Evolutionary conservation across 495 filamentous ascomycete genomes (phyloP), one percentile per base, ranked within the genome.

Genomic region (Xylaria grammica): DNA sequence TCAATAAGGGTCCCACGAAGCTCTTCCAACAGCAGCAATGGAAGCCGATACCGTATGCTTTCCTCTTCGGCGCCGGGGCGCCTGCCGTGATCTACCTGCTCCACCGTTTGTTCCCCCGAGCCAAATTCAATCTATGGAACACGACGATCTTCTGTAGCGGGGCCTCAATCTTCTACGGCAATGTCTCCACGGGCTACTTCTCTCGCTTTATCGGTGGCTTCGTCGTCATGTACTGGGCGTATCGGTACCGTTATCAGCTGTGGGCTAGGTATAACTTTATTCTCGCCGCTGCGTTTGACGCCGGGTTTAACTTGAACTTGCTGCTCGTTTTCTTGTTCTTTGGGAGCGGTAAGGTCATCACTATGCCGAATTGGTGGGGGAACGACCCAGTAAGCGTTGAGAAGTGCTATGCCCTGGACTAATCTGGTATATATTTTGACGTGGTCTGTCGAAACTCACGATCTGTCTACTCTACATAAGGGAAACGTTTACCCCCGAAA

Each of bases 321-420:
- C 64, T 86, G 62, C 72, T 86, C 22, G 80, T 85, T 27, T 86
- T 87, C 69, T 72, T 86, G 58, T 82, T 81, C 49, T 85, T 86
- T 51, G 80, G 81, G 0, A 76, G 79, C 15, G 83, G 78, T 0
- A 85, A 81, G 73, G 75, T 80, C 45, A 72, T 85, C 9, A 75
- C 71, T 29, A 86, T 86, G 84, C 82, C 84, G 32, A 72, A 82
- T 50, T 86, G 84, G 85, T 87, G 84, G 83, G 84, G 83, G 3
- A 86, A 87, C 53, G 72, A 75, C 34, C 67, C 70, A 11, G 60
- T 53, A 1, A 77, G 65, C 45, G 71, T 74, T 29, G 77, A 79
- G 69, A 74, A 74, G 58, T 79, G 77, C 59, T 79, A 75, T 63
- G 69, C 72, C 1, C 44, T 79, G n/a, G 58, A 61, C 22, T 55